Percentiles rank a stretch among this genome's conserved stretches.
phyloP scores from a whole-genome alignment of 495 filamentous ascomycete genomes.

The Penicillium paxilli region DNA sequence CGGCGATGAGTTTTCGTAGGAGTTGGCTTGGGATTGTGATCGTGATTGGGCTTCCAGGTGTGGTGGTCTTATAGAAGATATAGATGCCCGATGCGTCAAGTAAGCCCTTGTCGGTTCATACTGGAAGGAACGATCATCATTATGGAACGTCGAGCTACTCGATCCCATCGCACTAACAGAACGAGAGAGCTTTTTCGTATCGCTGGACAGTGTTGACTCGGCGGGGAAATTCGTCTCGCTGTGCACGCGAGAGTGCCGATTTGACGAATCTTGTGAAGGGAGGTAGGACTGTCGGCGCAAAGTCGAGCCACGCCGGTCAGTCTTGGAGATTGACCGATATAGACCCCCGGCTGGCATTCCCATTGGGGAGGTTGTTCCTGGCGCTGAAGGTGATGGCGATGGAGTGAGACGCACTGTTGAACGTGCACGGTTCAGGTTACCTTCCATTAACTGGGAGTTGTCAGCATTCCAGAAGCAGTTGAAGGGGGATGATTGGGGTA shows the following conservation, averaged over 20 bases:
- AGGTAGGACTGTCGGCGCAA: conserved; percentile 41
- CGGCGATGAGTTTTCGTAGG: not conserved
- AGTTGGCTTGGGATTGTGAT: not conserved
- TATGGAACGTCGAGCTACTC: conserved; percentile 34
- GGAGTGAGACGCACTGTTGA: conserved; percentile 65
- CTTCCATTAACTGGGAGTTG: conserved; percentile 77
- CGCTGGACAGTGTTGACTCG: conserved; percentile 26
- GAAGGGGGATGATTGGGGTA: no score
- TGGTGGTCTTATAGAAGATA: conserved; percentile 27
- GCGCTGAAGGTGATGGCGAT: conserved; percentile 48
- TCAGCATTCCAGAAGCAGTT: conserved; percentile 15
- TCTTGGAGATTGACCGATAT: conserved; percentile 44
- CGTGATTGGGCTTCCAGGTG: not conserved
- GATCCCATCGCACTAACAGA: conserved; percentile 47
- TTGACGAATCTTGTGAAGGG: conserved; percentile 37
- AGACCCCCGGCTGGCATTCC: conserved; percentile 28
- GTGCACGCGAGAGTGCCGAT: conserved; percentile 55
- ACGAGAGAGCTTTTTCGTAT: conserved; percentile 32
- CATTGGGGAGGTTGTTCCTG: conserved; percentile 19
- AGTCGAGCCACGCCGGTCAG: conserved; percentile 36
- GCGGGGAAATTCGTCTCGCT: conserved; percentile 58
- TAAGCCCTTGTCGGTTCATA: conserved; percentile 41
- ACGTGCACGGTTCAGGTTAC: conserved; percentile 78
- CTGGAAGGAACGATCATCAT: conserved; percentile 42
- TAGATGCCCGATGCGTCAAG: conserved; percentile 38